Evolutionary conservation across 148 eudicot species (phyloP), one percentile per base, ranked within the genome.

Genomic region (Rhododendron kiyosumense): DNA sequence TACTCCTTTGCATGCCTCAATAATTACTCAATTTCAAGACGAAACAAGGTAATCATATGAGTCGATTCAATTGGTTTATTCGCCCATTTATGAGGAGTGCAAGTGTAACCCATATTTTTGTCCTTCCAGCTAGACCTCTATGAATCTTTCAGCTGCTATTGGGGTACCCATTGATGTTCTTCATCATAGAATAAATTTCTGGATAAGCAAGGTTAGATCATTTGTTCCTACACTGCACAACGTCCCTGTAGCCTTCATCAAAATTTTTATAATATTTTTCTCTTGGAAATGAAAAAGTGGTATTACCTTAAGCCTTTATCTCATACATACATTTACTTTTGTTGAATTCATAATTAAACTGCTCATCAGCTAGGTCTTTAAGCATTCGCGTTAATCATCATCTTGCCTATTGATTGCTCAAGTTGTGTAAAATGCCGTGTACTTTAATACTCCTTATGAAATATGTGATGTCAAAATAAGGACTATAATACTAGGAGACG

Each of bases 1-100:
- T 82, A 90, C 99, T 74, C 98, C 99, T 79, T 88, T 97, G 82
- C 98, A 94, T 85, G 99, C 99, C 80, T 88, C 99, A 57, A 93
- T 97, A 46, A 93, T 97, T 82, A 92, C 91, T 94, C 93, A 94
- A 67, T 97, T 97, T 93, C 95, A 97, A 88, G 93, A 93, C 73
- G 93, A 97, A 86, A 90, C 91, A 79, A 95, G 94, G 99, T 95
- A 75, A 90, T 54, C 45, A 24, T 46, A 28, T 10, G 43, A 86
- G 63, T 83, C 45, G 77, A 30, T 78, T 48, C 46, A 30, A 86
- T 83, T 82, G 34, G 41, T 73, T 30, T 79, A 75, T 32, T 48
- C 46, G 75, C 20, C 81, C 83, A 81, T 36, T 84, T 34, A 30
- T 67, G 82, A 36, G 38, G 14, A 57, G 81, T 74, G 79, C 32